phyloP scores from a whole-genome alignment of 192 early-diverging fungal species.

The Chytriomyces sp. region DNA sequence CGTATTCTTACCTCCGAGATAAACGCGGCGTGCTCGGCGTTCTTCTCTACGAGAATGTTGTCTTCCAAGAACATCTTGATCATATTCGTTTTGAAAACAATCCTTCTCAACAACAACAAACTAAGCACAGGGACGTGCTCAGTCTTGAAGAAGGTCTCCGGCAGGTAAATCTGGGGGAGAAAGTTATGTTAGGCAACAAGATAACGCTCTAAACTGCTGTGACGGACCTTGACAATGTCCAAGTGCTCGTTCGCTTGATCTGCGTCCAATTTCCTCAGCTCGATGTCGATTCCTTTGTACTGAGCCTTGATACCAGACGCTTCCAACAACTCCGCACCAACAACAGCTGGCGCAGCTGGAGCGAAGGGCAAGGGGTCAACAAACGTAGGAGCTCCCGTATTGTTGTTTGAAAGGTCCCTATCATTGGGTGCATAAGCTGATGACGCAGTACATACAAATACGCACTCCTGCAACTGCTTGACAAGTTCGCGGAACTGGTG shows the following conservation, averaged over 20 bases:
- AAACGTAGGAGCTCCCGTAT: no score
- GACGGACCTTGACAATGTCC: slow-evolving; percentile 38
- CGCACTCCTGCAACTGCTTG: slow-evolving; percentile 70
- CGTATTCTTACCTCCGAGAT: slow-evolving; percentile 11
- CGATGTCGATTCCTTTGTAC: slow-evolving; percentile 88
- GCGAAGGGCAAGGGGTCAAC: no score
- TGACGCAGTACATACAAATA: slow-evolving; percentile 5
- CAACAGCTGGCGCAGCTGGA: no score
- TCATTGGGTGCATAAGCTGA: slow-evolving; percentile 42
- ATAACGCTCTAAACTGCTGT: not conserved
- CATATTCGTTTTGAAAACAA: slow-evolving; percentile 81
- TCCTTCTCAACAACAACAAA: slow-evolving; percentile 75
- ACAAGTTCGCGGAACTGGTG: slow-evolving; percentile 81
- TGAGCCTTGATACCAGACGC: slow-evolving; percentile 78
- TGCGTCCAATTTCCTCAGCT: slow-evolving; percentile 84
- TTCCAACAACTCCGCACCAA: slow-evolving; percentile 51
- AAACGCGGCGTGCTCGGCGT: slow-evolving; percentile 7
- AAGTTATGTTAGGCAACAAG: slow-evolving; percentile 3
- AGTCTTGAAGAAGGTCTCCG: slow-evolving; percentile 77
- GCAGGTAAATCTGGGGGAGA: slow-evolving; percentile 69
- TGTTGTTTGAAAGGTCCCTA: slow-evolving; percentile 45
- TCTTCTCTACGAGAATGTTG: not conserved
- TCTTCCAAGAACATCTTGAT: slow-evolving; percentile 39
- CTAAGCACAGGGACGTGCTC: slow-evolving; percentile 78
- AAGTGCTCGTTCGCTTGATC: slow-evolving; percentile 79